These are phyloP conservation scores for Venturia aucupariae DNA, from an alignment of 2,329 filamentous ascomycete species.

Conservation along the genomic window DNA sequence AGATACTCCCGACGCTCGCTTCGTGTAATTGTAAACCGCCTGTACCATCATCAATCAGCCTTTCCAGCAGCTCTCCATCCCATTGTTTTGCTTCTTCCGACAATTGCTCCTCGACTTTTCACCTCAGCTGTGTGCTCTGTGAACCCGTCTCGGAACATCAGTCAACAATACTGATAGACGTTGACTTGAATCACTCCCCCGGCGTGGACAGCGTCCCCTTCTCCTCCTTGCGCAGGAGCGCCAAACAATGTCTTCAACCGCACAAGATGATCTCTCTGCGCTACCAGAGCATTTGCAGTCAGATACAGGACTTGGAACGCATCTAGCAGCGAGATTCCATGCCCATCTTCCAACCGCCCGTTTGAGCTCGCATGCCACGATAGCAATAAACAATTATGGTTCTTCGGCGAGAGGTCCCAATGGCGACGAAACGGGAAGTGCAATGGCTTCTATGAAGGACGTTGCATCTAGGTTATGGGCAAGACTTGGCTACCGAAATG, in stretches of 20 bases:
- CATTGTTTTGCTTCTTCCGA: not conserved
- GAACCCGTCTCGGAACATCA: not conserved
- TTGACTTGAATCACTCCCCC: not conserved
- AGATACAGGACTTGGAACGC: slow-evolving; percentile 69
- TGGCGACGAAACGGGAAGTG: slow-evolving; percentile 85
- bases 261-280: slow-evolving; percentile 65
- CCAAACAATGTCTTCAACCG: slow-evolving; percentile 1
- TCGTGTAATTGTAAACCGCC: not conserved
- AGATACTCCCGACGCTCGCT: not conserved
- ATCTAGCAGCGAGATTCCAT: slow-evolving; percentile 84
- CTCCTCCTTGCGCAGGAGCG: slow-evolving; percentile 3
- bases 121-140: not conserved
- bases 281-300: slow-evolving; percentile 75
- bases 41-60: slow-evolving; percentile 7
- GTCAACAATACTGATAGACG: not conserved
- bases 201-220: not conserved
- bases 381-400: slow-evolving; percentile 91
- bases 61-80: not conserved
- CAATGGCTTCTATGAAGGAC: slow-evolving; percentile 86
- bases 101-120: not conserved
- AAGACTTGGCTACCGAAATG: slow-evolving; percentile 74
- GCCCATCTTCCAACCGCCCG: slow-evolving; percentile 78
- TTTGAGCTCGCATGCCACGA: slow-evolving; percentile 82
- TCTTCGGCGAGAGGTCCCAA: slow-evolving; percentile 80
- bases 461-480: slow-evolving; percentile 79